These are phyloP conservation scores for Paracoccidioides brasiliensis DNA, from an alignment of 2,329 filamentous ascomycete species.

Conservation along the genomic window DNA sequence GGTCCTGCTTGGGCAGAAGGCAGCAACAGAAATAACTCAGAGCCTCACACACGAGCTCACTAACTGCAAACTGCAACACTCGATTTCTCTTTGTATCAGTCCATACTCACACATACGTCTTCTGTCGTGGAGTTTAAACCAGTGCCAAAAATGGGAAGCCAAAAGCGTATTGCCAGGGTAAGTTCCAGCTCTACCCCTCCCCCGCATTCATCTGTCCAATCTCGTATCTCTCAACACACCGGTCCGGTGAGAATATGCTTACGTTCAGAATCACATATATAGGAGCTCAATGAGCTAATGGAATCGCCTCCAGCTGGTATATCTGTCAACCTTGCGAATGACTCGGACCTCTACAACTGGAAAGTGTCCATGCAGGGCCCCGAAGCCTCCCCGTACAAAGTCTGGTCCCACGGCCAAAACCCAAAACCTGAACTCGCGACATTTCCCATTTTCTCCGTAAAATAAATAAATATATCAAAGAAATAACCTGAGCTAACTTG, in stretches of 20 bases:
- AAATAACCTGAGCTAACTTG: background rate
- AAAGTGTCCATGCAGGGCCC: constrained; percentile 54
- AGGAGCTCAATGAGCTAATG: constrained; percentile 51
- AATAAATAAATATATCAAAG: background rate
- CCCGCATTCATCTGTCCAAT: background rate
- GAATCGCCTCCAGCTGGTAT: constrained; percentile 44
- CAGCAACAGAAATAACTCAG: too few relatives aligned
- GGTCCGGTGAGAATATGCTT: background rate
- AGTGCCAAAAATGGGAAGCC: constrained; percentile 25
- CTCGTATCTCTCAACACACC: background rate
- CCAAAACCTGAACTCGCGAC: background rate
- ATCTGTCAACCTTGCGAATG: constrained; percentile 44
- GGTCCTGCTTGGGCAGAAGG: too few relatives aligned
- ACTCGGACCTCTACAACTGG: constrained; percentile 56
- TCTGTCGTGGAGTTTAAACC: background rate
- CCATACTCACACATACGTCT: background rate
- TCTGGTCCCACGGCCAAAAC: constrained; percentile 26
- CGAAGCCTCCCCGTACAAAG: constrained; percentile 50
- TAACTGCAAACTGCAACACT: background rate
- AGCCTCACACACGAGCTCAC: too few relatives aligned
- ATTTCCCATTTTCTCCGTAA: background rate
- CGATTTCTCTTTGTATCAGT: background rate
- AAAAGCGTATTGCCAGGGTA: constrained; percentile 38
- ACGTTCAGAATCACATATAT: constrained; percentile 3
- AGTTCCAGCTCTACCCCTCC: constrained; percentile 1